Evolutionary conservation across 768 basidiomycete species (phyloP).

Genomic region (Tricholoma terreum): DNA sequence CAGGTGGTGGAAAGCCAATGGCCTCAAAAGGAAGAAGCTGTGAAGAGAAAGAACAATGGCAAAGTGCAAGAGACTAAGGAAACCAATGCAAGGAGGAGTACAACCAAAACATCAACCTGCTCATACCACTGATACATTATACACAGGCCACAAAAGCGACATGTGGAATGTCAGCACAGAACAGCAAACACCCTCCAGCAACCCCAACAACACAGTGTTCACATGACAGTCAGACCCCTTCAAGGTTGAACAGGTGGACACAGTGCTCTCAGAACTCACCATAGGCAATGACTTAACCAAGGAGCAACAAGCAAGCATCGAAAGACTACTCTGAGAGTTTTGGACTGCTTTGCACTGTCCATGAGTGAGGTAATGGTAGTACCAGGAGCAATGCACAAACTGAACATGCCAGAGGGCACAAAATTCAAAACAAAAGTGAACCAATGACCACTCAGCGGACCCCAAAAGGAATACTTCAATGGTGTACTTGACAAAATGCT

Average conservation of each 20-base stretch:
- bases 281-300: constrained; percentile 27
- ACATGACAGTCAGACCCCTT: constrained; percentile 27
- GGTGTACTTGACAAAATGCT: constrained; percentile 32
- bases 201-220: constrained; percentile 8
- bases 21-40: neutral
- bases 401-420: constrained; percentile 28
- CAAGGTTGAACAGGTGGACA: constrained; percentile 16
- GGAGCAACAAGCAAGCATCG: constrained; percentile 20
- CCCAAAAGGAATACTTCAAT: constrained; percentile 30
- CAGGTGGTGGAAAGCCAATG: neutral
- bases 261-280: too few species aligned
- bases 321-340: constrained; percentile 21
- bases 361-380: too few species aligned
- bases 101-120: neutral
- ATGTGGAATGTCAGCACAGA: constrained; percentile 9
- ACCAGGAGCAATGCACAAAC: too few species aligned
- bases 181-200: neutral
- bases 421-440: constrained; percentile 30
- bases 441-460: constrained; percentile 28
- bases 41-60: neutral
- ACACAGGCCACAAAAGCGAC: neutral
- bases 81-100: constrained; percentile 1
- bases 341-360: too few species aligned
- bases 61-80: neutral
- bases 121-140: neutral